Base-by-base conservation (phyloP, 257 asterid species). In the Solanum boliviense region DNA sequence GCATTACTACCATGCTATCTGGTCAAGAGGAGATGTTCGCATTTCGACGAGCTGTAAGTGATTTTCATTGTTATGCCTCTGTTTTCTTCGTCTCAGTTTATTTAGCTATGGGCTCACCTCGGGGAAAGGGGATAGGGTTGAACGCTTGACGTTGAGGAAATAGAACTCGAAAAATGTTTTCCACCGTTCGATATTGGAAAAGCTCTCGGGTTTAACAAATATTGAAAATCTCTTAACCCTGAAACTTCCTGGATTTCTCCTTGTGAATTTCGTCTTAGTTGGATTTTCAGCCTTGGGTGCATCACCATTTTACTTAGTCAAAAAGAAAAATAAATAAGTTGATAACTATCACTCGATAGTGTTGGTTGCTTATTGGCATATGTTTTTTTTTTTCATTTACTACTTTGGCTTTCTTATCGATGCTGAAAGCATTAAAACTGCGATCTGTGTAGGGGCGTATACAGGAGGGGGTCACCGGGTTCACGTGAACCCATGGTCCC, bases 11-110 rank as follows among this genome's bases (percentile, higher is more conserved):
- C 88, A 90, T 95, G 89, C 88, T 95, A 34, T 95, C 99, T 29
- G 98, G 96, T 87, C 94, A 95, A 93, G 99, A 97, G 91, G 99
- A 97, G 91, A 92, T 90, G 95, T 97, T 97, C 84, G 99, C 99
- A 62, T 97, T 97, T 88, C 94, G 91, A 88, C 94, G 99, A 93
- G 99, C 99, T 90, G 99, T 97, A 89, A 95, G 99, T 92, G 34
- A 46, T 84, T 56, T 34, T 35, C 39, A 13, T 86, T 73, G 58
- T 81, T 67, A 48, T 46, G 41, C 86, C 85, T 52, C 7, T 29
- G 18, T 36, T 86, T 70, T 68, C 4, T 74, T 86, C 38, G 27
- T 44, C 10, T 56, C 84, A 15, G 25, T 18, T 38, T 29, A 13
- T 34, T 31, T 27, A 9, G 79, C 73, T 86, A 18, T 73, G 72